Percentiles rank a stretch among this genome's conserved stretches.
phyloP scores from a whole-genome alignment of 192 early-diverging fungal species.

The Coemansia interrupta region DNA sequence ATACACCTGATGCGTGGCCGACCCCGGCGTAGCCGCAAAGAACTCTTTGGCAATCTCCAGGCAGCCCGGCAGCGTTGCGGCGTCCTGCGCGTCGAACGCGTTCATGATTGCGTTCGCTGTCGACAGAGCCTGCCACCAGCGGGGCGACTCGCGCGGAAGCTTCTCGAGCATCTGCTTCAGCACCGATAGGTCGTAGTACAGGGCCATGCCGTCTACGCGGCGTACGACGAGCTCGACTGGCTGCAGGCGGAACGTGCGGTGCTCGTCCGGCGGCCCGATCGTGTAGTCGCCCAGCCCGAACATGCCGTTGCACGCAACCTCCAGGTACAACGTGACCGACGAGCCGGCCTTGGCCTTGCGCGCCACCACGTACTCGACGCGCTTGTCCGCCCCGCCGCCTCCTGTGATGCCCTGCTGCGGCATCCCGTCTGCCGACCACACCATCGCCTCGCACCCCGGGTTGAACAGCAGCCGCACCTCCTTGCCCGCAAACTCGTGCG shows the following conservation, averaged over 20 bases:
- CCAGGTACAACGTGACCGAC: constrained; percentile 73
- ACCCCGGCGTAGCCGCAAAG: constrained; percentile 61
- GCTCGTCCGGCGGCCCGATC: constrained; percentile 61
- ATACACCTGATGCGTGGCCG: constrained; percentile 66
- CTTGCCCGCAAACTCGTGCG: constrained; percentile 59
- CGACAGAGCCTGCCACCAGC: constrained; percentile 75
- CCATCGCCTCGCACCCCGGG: constrained; percentile 79
- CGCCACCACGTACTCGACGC: constrained; percentile 56
- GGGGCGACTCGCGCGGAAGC: constrained; percentile 64
- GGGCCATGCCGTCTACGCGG: constrained; percentile 64
- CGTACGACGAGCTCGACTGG: constrained; percentile 68
- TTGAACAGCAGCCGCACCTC: constrained; percentile 87
- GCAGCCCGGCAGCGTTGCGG: constrained; percentile 39
- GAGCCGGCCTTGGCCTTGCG: constrained; percentile 44
- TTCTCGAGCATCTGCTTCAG: constrained; percentile 68
- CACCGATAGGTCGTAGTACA: constrained; percentile 76
- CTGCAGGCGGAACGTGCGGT: constrained; percentile 60
- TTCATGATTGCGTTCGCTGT: constrained; percentile 81
- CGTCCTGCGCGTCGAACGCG: constrained; percentile 47
- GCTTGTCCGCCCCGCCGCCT: constrained; percentile 39
- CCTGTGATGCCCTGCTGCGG: constrained; percentile 90
- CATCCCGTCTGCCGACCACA: constrained; percentile 82
- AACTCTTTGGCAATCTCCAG: constrained; percentile 59
- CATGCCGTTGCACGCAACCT: constrained; percentile 90
- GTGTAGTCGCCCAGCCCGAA: constrained; percentile 65